phyloP scores from a whole-genome alignment of 2,329 filamentous ascomycete species.

The Ophiostoma sp. region DNA sequence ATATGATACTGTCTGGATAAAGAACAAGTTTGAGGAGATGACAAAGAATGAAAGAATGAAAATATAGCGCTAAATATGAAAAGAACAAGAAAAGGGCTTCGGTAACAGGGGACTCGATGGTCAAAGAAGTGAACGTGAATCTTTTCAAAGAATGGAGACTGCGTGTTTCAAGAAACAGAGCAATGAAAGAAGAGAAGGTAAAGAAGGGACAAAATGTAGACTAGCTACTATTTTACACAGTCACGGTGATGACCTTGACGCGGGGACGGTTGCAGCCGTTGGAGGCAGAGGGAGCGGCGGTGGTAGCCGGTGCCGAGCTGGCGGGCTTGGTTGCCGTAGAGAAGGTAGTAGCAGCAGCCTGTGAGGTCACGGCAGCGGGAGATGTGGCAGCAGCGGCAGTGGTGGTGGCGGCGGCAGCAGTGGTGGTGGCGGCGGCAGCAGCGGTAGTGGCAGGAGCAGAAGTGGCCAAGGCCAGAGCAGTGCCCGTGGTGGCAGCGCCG shows the following conservation, averaged over 20 bases:
- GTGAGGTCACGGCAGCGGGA: background rate
- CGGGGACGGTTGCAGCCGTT: background rate
- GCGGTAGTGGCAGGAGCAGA: background rate
- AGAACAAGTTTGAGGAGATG: background rate
- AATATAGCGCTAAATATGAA: background rate
- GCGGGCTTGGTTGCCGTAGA: background rate
- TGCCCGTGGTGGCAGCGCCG: slow-evolving; percentile 10
- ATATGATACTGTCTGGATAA: background rate
- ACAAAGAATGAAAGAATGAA: slow-evolving; percentile 1
- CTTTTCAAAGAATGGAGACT: background rate
- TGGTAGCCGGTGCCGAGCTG: slow-evolving; percentile 2
- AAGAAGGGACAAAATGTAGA: slow-evolving; percentile 9
- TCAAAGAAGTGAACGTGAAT: slow-evolving; percentile 11
- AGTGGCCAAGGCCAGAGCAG: slow-evolving; percentile 7
- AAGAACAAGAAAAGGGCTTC: background rate
- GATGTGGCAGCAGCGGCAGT: background rate
- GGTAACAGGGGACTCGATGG: background rate
- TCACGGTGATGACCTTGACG: slow-evolving; percentile 12
- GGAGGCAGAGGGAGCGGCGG: background rate
- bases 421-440: background rate
- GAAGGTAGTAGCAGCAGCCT: background rate
- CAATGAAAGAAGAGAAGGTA: slow-evolving; percentile 3
- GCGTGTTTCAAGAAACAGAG: slow-evolving; percentile 2
- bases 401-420: background rate
- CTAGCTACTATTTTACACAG: slow-evolving; percentile 12